Conservation (phyloP, 1,139 yeast genomes). For the Taphrina wiesneri region DNA sequence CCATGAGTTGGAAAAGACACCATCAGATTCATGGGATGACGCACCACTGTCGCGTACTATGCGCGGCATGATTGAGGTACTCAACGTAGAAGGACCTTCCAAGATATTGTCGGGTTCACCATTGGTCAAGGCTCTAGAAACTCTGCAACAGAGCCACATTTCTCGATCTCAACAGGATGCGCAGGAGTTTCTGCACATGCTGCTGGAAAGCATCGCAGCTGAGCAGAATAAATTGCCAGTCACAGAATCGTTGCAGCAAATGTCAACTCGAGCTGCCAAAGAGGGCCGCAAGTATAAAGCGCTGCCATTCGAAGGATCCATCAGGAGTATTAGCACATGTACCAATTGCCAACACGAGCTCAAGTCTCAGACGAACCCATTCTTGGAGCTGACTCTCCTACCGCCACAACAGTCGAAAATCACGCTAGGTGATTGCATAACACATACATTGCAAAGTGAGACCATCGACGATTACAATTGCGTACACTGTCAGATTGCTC, state of each 20-base stretch:
- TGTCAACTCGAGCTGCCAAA: neutral
- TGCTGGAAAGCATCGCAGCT: slow-evolving; percentile 29
- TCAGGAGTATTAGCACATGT: slow-evolving; percentile 11
- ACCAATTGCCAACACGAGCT: slow-evolving; percentile 1
- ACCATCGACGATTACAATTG: slow-evolving; percentile 25
- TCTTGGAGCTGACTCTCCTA: slow-evolving; percentile 21
- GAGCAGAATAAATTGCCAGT: slow-evolving; percentile 19
- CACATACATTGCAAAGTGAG: slow-evolving; percentile 14
- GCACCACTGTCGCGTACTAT: slow-evolving; percentile 12
- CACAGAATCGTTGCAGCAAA: slow-evolving; percentile 21
- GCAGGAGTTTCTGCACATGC: slow-evolving; percentile 28
- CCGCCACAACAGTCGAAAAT: neutral
- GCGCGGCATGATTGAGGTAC: slow-evolving; percentile 16
- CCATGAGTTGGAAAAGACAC: neutral
- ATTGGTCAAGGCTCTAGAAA: slow-evolving; percentile 21
- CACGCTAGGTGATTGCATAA: slow-evolving; percentile 10
- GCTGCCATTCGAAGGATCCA: slow-evolving; percentile 24
- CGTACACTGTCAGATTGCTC: slow-evolving; percentile 10
- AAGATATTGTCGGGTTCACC: slow-evolving; percentile 25
- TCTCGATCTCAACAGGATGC: slow-evolving; percentile 34
- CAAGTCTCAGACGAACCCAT: slow-evolving; percentile 6
- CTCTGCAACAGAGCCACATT: slow-evolving; percentile 16
- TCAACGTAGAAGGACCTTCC: slow-evolving; percentile 21
- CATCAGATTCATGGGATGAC: neutral
- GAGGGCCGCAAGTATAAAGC: slow-evolving; percentile 8